Evolutionary conservation across 805 yeast species (phyloP).

Genomic region (Danielia reshetovae): DNA sequence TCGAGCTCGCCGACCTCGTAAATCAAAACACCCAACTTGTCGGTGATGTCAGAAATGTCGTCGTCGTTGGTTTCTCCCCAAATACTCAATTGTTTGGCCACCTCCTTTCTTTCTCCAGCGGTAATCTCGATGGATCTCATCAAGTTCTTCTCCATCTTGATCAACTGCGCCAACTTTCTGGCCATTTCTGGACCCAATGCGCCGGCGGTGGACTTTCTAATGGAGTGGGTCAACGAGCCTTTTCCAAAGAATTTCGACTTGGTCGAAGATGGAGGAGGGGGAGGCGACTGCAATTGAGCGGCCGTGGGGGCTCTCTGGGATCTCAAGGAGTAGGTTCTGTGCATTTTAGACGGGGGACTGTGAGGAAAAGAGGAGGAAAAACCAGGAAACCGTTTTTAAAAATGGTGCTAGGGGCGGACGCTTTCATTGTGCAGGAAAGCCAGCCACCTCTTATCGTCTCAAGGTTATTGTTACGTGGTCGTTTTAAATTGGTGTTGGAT

Average conservation of each 20-base stretch:
- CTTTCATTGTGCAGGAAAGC: slow-evolving; percentile 4
- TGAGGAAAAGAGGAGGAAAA: not conserved
- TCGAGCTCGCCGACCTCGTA: slow-evolving; percentile 84
- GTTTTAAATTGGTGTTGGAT: not conserved
- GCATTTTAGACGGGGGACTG: slow-evolving; percentile 53
- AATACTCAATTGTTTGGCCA: slow-evolving; percentile 73
- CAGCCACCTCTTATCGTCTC: slow-evolving; percentile 7
- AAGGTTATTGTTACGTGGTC: too few species aligned
- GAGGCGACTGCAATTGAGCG: slow-evolving; percentile 87
- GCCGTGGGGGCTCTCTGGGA: slow-evolving; percentile 96
- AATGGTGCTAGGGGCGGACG: slow-evolving; percentile 4
- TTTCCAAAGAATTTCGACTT: slow-evolving; percentile 89
- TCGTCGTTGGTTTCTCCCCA: slow-evolving; percentile 91
- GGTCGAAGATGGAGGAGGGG: slow-evolving; percentile 92
- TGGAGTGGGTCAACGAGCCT: slow-evolving; percentile 57
- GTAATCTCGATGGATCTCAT: slow-evolving; percentile 75
- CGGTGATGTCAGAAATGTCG: slow-evolving; percentile 81
- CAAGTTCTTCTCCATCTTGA: slow-evolving; percentile 79
- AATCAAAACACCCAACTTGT: slow-evolving; percentile 77
- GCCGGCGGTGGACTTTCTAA: slow-evolving; percentile 73
- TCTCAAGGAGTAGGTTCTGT: slow-evolving; percentile 97
- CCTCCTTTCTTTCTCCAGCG: slow-evolving; percentile 74
- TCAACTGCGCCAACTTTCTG: slow-evolving; percentile 66
- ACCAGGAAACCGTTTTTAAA: too few species aligned
- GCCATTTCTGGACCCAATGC: slow-evolving; percentile 77